Evolutionary conservation across 805 yeast species (phyloP), one percentile per base, ranked within the genome.

Genomic region (Sugiyamaella qingdaonensis): DNA sequence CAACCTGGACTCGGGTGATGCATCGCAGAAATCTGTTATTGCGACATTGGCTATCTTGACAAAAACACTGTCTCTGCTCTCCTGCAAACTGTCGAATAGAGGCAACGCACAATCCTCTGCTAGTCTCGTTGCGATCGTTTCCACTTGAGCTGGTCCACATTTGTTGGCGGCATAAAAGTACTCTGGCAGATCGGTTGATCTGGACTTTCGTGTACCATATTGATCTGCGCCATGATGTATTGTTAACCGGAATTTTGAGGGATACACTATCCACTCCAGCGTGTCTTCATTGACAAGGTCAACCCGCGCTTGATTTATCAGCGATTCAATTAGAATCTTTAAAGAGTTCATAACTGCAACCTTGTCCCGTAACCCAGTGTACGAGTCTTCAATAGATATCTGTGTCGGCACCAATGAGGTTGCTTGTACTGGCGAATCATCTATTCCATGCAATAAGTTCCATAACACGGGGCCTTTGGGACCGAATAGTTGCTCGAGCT

Each of bases 301-400:
- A 1, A 37, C 41, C 2, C 32, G 45, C 2, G 58, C 54, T 54
- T 65, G 68, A 5, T 39, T 39, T 13, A 65, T 35, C 9, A 66
- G 59, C 10, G 59, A 54, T 11, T 27, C 45, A 1, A 52, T 51
- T 5, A 65, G 55, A 37, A 51, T 52, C 14, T 36, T 34, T 19
- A 64, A 7, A 19, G 50, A 56, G 13, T 34, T 18, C 3, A 18
- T 33, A 37, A 59, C 54, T 10, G 44, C 5, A 57, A 43, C 2
- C 50, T 33, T 10, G 49, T 49, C 14, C n/a, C 35, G 10, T 24
- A 35, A 13, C 2, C 52, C 41, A 10, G 21, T 41, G 31, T 56
- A 66, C 4, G 69, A 56, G 27, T 67, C 68, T 55, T 67, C 70
- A 18, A 66, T 55, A 9, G 68, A 60, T 33, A 67, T 51, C 37